Base-by-base conservation (phyloP, 2,329 filamentous ascomycete genomes). In the Pleurostoma richardsiae region DNA sequence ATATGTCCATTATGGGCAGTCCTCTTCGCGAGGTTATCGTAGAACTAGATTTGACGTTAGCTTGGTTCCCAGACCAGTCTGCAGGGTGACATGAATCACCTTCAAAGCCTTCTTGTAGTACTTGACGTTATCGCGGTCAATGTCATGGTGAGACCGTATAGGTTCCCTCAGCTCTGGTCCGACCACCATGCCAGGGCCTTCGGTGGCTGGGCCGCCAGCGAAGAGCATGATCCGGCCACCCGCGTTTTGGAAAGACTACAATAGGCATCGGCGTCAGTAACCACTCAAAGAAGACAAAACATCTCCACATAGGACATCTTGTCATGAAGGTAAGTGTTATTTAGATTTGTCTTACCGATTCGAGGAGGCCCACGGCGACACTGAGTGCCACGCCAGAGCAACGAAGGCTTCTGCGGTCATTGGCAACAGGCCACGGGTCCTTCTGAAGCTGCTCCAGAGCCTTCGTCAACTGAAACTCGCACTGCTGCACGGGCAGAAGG, bases 51-150 rank as follows among this genome's bases (percentile, higher is more conserved):
- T 19, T 19, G 19, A 19, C 19, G 19, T 19, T 19, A 19, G 19
- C 19, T 19, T 19, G 19, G 19, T 19, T 19, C 19, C 19, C 19
- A 19, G 19, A 19, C 19, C 19, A 19, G 19, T 19, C 19, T 19
- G 19, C 19, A 19, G 19, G 19, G 19, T 19, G 19, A 19, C 19
- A 19, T 19, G 19, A 19, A 19, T 19, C 19, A 19, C 19, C 19
- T 97, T 99, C 43, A 96, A 71, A 27, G 94, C 94, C 72, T 99
- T 99, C 78, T 99, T 99, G 73, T 95, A 97, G 71, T 97, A 96
- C 69, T 99, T 99, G 72, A 96, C 95, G 65, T 96, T 96, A 68
- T 99, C 94, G 48, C 91, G 84, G 65, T 99, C 94, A 67, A 99
- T 99, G 61, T 99, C 94, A 69, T 99, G 94, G 70, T 99, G 94